Evolutionary conservation across 495 filamentous ascomycete genomes (phyloP), one percentile per base, ranked within the genome.

Genomic region (Aspergillus affinis): DNA sequence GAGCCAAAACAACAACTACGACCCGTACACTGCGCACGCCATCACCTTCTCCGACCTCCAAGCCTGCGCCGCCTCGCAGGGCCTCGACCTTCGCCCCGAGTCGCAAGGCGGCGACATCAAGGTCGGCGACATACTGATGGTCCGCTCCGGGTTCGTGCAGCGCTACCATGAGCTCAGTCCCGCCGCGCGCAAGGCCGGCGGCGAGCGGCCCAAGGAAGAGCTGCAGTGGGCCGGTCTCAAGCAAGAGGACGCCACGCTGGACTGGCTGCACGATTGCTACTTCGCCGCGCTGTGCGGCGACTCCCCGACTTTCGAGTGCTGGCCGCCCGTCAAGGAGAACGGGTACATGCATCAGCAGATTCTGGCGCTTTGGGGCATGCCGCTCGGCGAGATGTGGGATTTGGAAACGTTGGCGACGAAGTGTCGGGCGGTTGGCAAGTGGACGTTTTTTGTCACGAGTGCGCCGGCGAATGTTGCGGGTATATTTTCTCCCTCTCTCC

Each of bases 381-480:
- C 84, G 17, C 62, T 86, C 54, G 84, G 84, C 8, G 84, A 86
- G 71, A 84, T 86, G 80, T 76, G 82, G 63, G 82, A 86, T 77
- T 69, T 86, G 58, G 84, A 86, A 62, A 68, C 56, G 15, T 54
- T 86, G 53, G 75, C 78, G 13, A 51, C 59, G 62, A 74, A 66
- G 45, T 85, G 84, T 69, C 60, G 76, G 49, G 72, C 79, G 68
- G 54, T 74, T 52, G 81, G 81, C 17, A 79, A 80, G 65, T 91
- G 88, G 82, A 82, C 77, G 29, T 90, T 91, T 66, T 82, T 92
- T 62, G 70, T 91, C 53, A 87, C 85, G 1, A 86, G 83, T 69
- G 78, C 74, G 29, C 85, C 84, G 21, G 70, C 81, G 49, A 82
- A 86, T 76, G 77, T 85, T 58, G 74, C 78, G 45, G 81, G 82